Evolutionary conservation across 768 basidiomycete species (phyloP).

Genomic region (Amanita muscaria): DNA sequence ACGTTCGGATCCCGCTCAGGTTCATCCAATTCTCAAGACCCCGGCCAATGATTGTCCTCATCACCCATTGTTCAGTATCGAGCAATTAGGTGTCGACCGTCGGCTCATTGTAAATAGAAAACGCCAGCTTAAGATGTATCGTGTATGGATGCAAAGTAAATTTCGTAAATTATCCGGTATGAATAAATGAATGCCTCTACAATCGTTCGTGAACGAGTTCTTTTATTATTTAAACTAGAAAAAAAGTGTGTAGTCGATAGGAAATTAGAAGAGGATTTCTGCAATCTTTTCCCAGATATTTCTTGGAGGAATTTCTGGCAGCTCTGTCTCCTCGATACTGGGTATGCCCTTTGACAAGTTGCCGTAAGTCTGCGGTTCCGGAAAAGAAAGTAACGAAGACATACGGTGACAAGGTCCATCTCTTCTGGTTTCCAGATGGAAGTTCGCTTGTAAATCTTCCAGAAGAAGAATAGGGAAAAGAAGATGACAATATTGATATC

Average conservation of each 20-base stretch:
- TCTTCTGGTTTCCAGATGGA: conserved; percentile 47
- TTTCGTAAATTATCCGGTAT: conserved; percentile 42
- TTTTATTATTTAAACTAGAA: no score
- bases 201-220: no score
- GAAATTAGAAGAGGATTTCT: conserved; percentile 38
- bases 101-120: conserved; percentile 90
- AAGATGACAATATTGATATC: conserved; percentile 44
- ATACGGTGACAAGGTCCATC: conserved; percentile 65
- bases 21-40: conserved; percentile 33
- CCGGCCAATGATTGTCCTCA: conserved; percentile 25
- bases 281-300: conserved; percentile 44
- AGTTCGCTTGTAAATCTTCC: conserved; percentile 33
- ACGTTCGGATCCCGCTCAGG: conserved; percentile 1
- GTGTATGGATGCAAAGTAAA: conserved; percentile 90
- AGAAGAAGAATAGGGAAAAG: conserved; percentile 32
- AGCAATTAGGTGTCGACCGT: conserved; percentile 84
- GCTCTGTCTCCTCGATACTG: conserved; percentile 59
- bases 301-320: conserved; percentile 38
- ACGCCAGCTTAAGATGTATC: conserved; percentile 92
- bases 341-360: conserved; percentile 67
- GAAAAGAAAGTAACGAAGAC: no score
- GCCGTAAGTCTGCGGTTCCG: no score
- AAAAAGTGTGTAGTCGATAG: no score
- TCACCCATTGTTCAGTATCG: conserved; percentile 67
- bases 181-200: background rate